A percentile compares a stretch with the other conserved stretches of the same genome.
Conservation (phyloP, 805 yeast species). For the Vanderwaltozyma verrucispora region DNA sequence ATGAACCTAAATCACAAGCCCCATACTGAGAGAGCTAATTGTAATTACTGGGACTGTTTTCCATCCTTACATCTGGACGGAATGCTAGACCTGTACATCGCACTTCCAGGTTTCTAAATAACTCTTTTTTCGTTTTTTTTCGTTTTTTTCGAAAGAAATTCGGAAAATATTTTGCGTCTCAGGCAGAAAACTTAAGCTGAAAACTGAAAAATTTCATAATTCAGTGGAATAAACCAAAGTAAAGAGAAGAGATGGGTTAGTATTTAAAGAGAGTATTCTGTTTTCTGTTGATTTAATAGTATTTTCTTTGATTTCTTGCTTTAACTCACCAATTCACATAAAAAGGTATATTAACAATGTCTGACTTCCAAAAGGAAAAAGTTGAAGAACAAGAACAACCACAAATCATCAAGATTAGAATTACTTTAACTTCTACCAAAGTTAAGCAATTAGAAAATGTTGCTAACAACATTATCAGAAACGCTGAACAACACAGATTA, state of each 20-base stretch:
- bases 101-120: no score
- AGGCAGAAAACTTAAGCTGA: no score
- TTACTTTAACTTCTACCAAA: slow-evolving; percentile 97
- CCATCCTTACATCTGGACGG: no score
- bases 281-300: neutral
- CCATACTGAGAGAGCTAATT: no score
- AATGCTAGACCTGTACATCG: no score
- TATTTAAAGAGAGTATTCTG: neutral
- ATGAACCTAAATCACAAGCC: no score
- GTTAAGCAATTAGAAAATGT: slow-evolving; percentile 97
- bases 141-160: no score
- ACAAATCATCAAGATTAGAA: slow-evolving; percentile 94
- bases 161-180: no score
- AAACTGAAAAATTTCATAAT: no score
- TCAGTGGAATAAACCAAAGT: no score
- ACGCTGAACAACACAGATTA: slow-evolving; percentile 74
- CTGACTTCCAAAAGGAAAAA: slow-evolving; percentile 79
- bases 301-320: neutral
- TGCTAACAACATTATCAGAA: slow-evolving; percentile 78
- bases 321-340: slow-evolving; percentile 7
- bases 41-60: no score
- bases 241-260: neutral
- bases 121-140: no score
- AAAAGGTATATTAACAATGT: slow-evolving; percentile 50
- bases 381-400: slow-evolving; percentile 71